A percentile compares a stretch with the other conserved stretches of the same genome.
Evolutionary conservation across 2,329 filamentous ascomycete genomes (phyloP).

Genomic region (Sporothrix globosa): DNA sequence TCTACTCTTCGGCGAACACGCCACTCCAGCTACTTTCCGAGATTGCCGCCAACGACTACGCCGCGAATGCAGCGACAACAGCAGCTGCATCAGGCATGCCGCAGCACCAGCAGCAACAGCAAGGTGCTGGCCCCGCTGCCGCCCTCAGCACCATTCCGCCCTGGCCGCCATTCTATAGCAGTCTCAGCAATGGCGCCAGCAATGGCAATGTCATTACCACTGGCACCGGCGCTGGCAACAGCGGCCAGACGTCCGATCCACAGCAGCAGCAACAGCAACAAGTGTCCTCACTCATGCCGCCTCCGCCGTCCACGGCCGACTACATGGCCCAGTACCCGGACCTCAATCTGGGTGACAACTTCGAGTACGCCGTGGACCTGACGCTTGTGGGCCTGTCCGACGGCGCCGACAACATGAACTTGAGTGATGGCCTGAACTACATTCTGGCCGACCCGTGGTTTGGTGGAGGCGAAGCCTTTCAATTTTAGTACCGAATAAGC

Average conservation of each 20-base stretch:
- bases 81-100: slow-evolving; percentile 32
- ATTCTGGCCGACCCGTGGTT: slow-evolving; percentile 50
- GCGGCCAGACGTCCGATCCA: background rate
- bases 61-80: slow-evolving; percentile 35
- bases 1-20: slow-evolving; percentile 50
- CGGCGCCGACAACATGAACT: slow-evolving; percentile 26
- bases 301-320: slow-evolving; percentile 37
- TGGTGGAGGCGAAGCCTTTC: slow-evolving; percentile 37
- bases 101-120: slow-evolving; percentile 40
- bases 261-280: slow-evolving; percentile 35
- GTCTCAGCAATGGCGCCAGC: background rate
- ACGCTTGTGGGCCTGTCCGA: slow-evolving; percentile 44
- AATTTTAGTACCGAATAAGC: background rate
- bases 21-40: slow-evolving; percentile 62
- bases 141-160: background rate
- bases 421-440: slow-evolving; percentile 45
- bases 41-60: slow-evolving; percentile 54
- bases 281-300: slow-evolving; percentile 13
- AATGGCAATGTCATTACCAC: slow-evolving; percentile 33
- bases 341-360: slow-evolving; percentile 46
- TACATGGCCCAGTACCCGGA: slow-evolving; percentile 42
- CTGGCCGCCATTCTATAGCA: slow-evolving; percentile 31
- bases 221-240: slow-evolving; percentile 29
- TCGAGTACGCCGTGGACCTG: slow-evolving; percentile 51
- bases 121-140: background rate